Evolutionary conservation across 257 asterid genomes (phyloP).

Genomic region (Solanum megistacrolobum): DNA sequence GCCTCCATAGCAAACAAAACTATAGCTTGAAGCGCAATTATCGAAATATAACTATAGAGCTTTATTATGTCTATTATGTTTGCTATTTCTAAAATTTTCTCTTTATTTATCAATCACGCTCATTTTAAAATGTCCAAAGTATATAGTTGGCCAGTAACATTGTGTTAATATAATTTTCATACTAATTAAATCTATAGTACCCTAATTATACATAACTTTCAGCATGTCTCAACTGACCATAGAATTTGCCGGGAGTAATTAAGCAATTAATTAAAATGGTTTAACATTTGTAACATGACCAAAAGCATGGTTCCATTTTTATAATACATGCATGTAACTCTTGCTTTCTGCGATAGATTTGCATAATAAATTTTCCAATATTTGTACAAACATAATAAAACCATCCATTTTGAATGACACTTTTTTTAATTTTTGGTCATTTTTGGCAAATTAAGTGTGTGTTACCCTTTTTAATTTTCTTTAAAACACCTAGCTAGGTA

Average conservation of each 20-base stretch:
- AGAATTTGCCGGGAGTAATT: slow-evolving; percentile 38
- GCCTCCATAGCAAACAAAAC: too few species aligned
- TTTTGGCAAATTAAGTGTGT: slow-evolving; percentile 43
- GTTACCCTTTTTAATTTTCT: slow-evolving; percentile 28
- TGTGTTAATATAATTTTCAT: background rate
- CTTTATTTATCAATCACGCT: background rate
- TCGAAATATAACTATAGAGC: too few species aligned
- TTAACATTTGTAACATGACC: slow-evolving; percentile 14
- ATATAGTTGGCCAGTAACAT: background rate
- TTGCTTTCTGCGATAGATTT: slow-evolving; percentile 24
- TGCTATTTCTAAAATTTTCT: too few species aligned
- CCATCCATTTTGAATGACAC: slow-evolving; percentile 11
- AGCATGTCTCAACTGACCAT: slow-evolving; percentile 24
- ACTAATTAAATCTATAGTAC: background rate
- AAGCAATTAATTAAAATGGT: slow-evolving; percentile 17
- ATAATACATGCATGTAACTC: background rate
- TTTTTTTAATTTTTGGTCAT: slow-evolving; percentile 18
- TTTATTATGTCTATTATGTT: too few species aligned
- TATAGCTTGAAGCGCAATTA: too few species aligned
- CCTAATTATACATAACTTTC: background rate
- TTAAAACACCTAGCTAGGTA: background rate
- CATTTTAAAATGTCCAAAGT: background rate
- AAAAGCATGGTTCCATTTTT: slow-evolving; percentile 38
- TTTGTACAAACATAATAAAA: slow-evolving; percentile 24
- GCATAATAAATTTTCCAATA: slow-evolving; percentile 8